A percentile compares a stretch with the other conserved stretches of the same genome.
Evolutionary conservation across 2,329 filamentous ascomycete species (phyloP).

Genomic region (Cylindrodendrum hubeiense): DNA sequence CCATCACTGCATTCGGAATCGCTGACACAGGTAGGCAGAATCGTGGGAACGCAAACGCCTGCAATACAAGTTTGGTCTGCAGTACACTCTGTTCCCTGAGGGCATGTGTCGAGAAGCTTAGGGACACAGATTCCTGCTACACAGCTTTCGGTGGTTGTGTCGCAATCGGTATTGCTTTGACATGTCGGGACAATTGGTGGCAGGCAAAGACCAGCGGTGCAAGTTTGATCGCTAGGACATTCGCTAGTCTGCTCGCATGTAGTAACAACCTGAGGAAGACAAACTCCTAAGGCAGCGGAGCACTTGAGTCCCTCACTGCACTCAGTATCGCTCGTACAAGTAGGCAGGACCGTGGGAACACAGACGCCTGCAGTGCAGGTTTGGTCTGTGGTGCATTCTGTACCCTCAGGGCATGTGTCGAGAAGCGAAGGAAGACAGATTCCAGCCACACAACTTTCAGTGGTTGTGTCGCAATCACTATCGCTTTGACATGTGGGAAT

Average conservation of each 20-base stretch:
- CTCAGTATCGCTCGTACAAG: slow-evolving; percentile 1
- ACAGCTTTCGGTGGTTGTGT: not conserved
- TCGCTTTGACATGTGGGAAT: not conserved
- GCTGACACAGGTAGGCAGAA: not conserved
- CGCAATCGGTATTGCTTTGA: not conserved
- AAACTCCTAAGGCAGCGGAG: slow-evolving; percentile 4
- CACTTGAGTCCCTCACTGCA: not conserved
- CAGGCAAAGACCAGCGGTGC: slow-evolving; percentile 1
- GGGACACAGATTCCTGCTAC: not conserved
- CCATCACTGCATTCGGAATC: slow-evolving; percentile 1
- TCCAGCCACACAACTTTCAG: not conserved
- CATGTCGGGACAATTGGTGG: not conserved
- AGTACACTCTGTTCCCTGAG: not conserved
- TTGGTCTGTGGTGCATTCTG: not conserved
- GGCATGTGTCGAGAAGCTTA: slow-evolving; percentile 4
- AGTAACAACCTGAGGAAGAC: not conserved
- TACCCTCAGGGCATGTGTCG: not conserved
- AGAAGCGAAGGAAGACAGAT: not conserved
- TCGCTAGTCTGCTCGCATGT: not conserved
- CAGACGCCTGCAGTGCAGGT: slow-evolving; percentile 6
- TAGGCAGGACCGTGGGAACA: not conserved
- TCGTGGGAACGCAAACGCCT: not conserved
- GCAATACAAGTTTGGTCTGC: slow-evolving; percentile 1
- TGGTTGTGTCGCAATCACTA: not conserved
- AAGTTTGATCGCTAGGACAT: not conserved